Base-by-base conservation (phyloP, 768 basidiomycete species). In the Phanerochaete carnosa region DNA sequence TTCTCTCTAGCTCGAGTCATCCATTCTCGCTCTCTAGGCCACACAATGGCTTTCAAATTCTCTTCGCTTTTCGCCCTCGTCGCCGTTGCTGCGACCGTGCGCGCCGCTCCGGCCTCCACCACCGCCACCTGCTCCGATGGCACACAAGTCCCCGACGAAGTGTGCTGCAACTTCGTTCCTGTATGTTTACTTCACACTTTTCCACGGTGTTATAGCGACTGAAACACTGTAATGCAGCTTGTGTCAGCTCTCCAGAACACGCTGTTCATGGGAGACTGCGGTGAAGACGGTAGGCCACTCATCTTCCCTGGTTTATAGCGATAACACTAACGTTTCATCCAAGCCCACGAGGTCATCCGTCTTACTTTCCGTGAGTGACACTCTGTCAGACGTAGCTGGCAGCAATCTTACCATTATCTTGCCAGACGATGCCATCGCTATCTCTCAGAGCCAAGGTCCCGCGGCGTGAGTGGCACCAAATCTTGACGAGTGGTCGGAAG, bases 131-230 rank as follows among this genome's bases (percentile, higher is more conserved):
- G 73, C 55, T 65, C 73, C 6, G 69, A 72, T 55, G 72, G 73
- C 39, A 64, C 72, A 55, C 66, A 51, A n/a, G 73, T 66, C 3
- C 58, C 51, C 1, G 65, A 74, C 61, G 63, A 62, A 11, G 69
- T 68, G 6, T 75, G 73, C 55, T 75, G 74, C 50, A 58, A 61
- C 2, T 67, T 68, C 50, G 71, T 70, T 63, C 59, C 70, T 29
- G 64, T 74, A 46, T 55, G 68, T 25, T 70, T 45, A 5, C 55
- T 54, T 28, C 60, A 56, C 45, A 35, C 33, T 35, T 45, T 54
- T 19, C 30, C 22, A 12, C n/a, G 7, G 23, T 7, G 16, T 26
- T 23, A 2, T 11, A 16, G 37, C 19, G 22, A 50, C 13, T 32
- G 16, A 9, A 35, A 1, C 32, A 8, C 15, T 16, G 25, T 2